Base-by-base conservation (phyloP, 177 flowering plant genomes). In the Telopea speciosissima region DNA sequence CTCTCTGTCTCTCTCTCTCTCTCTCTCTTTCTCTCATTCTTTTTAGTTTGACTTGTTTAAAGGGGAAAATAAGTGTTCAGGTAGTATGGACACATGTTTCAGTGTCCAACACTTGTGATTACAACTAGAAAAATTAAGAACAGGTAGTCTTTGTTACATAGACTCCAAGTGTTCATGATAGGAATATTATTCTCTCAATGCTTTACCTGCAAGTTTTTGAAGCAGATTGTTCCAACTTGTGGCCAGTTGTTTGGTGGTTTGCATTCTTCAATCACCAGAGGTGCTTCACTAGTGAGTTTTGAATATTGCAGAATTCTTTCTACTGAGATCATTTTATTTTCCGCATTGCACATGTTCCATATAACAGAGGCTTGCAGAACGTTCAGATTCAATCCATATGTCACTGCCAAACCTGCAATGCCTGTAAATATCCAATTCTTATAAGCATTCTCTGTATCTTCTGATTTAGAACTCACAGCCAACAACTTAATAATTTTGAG, bases 281-380 rank as follows among this genome's bases (percentile, higher is more conserved):
- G 88, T 24, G 97, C 90, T 84, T 96, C 99, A 78, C 98, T 91
- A 42, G 75, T 31, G 73, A 93, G 60, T 24, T 80, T 90, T 23
- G 97, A 84, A 76, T 96, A 96, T 79, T 96, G 99, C 66, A 96
- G 85, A 66, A 96, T 89, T 78, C 98, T 85, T 83, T 96, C 99
- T 7, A 96, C 97, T 60, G 99, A 96, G 40, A 96, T 96, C 91
- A 96, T 96, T 83, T 90, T 91, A 66, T 91, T 93, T 73, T 96
- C 99, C 40, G 98, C 93, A 76, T 91, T 91, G 89, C 99, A 96
- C 54, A 96, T 85, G 73, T 86, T 89, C 98, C 98, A 91, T 71
- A 96, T 91, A 11, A 96, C 86, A 16, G 84, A 76, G 68, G 96
- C 98, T 93, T 87, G 99, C 73, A 75, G 75, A 69, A 86, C 90